Base-by-base conservation (phyloP, 2,329 filamentous ascomycete genomes). In the Laburnicola sp. region DNA sequence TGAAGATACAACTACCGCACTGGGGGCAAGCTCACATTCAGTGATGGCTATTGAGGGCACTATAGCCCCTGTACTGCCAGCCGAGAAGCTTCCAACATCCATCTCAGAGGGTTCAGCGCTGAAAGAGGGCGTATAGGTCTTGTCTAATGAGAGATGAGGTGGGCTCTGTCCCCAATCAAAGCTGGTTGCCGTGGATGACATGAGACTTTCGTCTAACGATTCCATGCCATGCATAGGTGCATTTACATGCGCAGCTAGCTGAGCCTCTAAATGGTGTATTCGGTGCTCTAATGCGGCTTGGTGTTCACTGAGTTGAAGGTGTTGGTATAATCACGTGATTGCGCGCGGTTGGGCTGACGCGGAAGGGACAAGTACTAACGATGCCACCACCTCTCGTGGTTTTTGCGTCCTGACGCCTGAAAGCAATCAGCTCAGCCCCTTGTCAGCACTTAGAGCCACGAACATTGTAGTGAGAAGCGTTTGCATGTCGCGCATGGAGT, bases 171-270 rank as follows among this genome's bases (percentile, higher is more conserved):
- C 50, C 69, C 69, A 69, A 39, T 65, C 63, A 41, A 70, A 65
- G 23, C 59, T 58, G 31, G 68, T 56, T 10, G 66, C 48, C 10
- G 63, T 57, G n/a, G 57, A 50, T n/a, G 57, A 60, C 53, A 67
- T 56, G 30, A 69, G 50, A 43, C 56, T 63, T 32, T 63, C 53
- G 47, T 69, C 60, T 39, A 69, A 65, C 3, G 62, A 62, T 46
- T 71, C 69, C 69, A 72, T 68, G 7, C 68, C 69, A 34, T 70
- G 66, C 63, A 71, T 70, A 21, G 69, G 70, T 6, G 67, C 63
- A 49, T 63, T 70, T 1, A 71, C 66, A 27, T 71, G 67, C 4
- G 66, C 62, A 21, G 68, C 67, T 11, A 72, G 52, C 43, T 72
- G 70, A 4, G 70, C 65, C 43, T 72, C 70, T 7, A 72, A 58